Base-by-base conservation (phyloP, 352 stramenopile genomes). In the Pythium monospermum region DNA sequence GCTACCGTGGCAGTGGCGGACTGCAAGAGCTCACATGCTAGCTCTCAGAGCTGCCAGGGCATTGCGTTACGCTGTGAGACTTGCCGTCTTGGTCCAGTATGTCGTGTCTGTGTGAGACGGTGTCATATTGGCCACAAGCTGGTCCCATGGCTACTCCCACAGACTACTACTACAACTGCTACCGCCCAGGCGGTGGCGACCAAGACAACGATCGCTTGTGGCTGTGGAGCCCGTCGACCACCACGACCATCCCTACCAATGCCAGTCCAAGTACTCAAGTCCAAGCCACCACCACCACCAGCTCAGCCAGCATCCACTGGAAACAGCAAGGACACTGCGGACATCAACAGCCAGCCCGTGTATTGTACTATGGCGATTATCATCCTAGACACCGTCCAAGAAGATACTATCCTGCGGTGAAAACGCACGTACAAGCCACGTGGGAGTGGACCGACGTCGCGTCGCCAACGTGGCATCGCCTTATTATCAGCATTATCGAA, bases 61-160 rank as follows among this genome's bases (percentile, higher is more conserved):
- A 65, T 89, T 13, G 63, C 71, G 10, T 37, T 87, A 13, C 49
- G 55, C 15, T 91, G 80, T 13, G 54, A 69, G 13, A 78, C 62
- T 11, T 91, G 80, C 25, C 13, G 7, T 21, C 1, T 68, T 0
- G 50, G 59, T 21, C 76, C 73, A 0, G 25, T 91, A 1, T 91
- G 80, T 38, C 71, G 77, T 0, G 37, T 59, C 7, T 91, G 80
- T 49, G 51, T 49, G 35, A 61, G 75, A 12, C 61, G 59, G n/a
- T 91, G 77, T 45, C 80, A 91, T 46, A 16, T 4, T 1, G 37
- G 30, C 2, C 79, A 91, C 27, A 31, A 31, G 28, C 53, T 68
- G 16, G 21, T 62, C 7, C 49, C 59, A 22, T 15, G 40, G 5
- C 30, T 22, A 0, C 31, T 23, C 13, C 31, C 13, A 5, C 30